phyloP scores from a whole-genome alignment of 2,329 filamentous ascomycete species.

The Beauveria bassiana region DNA sequence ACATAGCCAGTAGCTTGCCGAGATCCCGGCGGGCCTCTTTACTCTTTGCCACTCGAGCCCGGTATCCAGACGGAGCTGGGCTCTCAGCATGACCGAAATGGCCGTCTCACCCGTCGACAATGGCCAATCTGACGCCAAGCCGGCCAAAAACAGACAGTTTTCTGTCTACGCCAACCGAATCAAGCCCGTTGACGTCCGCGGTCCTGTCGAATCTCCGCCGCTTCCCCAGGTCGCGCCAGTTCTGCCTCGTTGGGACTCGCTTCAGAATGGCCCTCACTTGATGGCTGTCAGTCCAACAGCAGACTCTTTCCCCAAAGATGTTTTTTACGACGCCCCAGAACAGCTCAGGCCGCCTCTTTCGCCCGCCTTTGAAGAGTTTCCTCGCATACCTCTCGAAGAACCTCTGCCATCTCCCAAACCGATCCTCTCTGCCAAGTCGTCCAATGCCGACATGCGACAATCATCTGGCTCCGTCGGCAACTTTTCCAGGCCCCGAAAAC shows the following conservation, averaged over 20 bases:
- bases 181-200: conserved; percentile 3
- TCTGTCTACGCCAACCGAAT: conserved; percentile 10
- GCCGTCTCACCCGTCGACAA: conserved; percentile 2
- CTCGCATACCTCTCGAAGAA: conserved; percentile 3
- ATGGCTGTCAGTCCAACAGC: background rate
- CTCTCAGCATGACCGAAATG: conserved; percentile 10
- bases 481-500: conserved; percentile 52
- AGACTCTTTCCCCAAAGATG: conserved; percentile 5
- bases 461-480: conserved; percentile 40
- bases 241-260: conserved; percentile 40
- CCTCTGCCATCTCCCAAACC: conserved; percentile 21
- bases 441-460: conserved; percentile 27
- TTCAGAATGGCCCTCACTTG: conserved; percentile 10
- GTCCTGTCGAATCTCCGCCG: background rate
- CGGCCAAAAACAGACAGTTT: conserved; percentile 8
- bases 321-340: conserved; percentile 1
- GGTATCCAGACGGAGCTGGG: conserved; percentile 10
- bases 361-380: conserved; percentile 3
- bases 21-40: background rate
- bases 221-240: conserved; percentile 23
- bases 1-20: background rate
- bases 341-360: background rate
- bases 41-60: background rate
- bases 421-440: conserved; percentile 24
- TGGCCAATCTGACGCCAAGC: background rate